phyloP scores from a whole-genome alignment of 345 rosid species.

The Eucalyptus tenuipes region DNA sequence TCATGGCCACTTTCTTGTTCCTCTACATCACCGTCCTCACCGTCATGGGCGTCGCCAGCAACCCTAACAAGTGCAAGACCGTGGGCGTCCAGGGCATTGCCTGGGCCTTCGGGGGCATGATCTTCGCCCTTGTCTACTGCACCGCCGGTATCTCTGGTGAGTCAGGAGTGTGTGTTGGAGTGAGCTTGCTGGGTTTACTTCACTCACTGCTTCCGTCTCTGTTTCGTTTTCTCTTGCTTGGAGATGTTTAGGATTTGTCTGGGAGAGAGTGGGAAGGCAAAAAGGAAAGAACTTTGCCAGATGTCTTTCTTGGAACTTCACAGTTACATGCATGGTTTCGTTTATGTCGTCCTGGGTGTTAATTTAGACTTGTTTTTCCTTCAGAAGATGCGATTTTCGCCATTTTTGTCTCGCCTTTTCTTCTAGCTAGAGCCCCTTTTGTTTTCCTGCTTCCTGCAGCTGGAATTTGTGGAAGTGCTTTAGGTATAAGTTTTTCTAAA shows the following conservation, averaged over 20 bases:
- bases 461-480: not conserved
- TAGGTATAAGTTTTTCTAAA: not conserved
- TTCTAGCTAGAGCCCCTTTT: not conserved
- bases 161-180: not conserved
- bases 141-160: conserved; percentile 72
- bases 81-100: conserved; percentile 73
- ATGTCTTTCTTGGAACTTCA: not conserved
- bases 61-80: conserved; percentile 21
- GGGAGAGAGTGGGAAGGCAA: not conserved
- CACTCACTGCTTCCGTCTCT: not conserved
- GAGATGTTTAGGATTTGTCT: not conserved
- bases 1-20: conserved; percentile 53
- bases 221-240: not conserved
- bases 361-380: not conserved
- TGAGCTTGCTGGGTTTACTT: not conserved
- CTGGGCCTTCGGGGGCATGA: conserved; percentile 82
- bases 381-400: not conserved
- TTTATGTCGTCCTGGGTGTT: not conserved
- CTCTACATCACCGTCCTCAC: conserved; percentile 54
- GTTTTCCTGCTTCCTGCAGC: not conserved
- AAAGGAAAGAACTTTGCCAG: not conserved
- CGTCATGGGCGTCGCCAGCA: conserved; percentile 48
- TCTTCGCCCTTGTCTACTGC: conserved; percentile 71
- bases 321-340: not conserved
- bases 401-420: not conserved